Evolutionary conservation across 805 yeast genomes (phyloP), one percentile per base, ranked within the genome.

Genomic region (Cyberlindnera subsufficiens): DNA sequence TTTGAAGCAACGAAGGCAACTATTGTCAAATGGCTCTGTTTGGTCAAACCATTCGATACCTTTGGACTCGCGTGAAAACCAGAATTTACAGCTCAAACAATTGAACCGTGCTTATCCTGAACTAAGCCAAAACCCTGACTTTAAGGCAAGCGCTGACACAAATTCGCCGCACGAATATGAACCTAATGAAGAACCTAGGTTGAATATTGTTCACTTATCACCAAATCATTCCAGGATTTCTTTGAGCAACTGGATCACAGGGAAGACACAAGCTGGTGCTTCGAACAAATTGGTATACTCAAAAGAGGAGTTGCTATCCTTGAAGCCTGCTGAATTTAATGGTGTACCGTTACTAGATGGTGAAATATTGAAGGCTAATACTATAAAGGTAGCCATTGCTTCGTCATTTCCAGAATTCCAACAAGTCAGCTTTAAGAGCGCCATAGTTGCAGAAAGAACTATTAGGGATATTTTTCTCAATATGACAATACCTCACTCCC

Each of bases 391-490:
- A 1, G 45, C 44, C 3, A 43, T 52, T 5, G 39, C 37, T 13
- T 32, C 54, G 6, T 50, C 49, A 6, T n/a, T 44, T 3, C 38
- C 8, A 22, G 27, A 32, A 1, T 19, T 53, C 3, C 35, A 42
- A 14, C 42, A 42, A n/a, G 38, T 51, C 20, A 40, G 44, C 16
- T 59, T 60, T 45, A 42, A 45, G 13, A 42, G 56, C 3, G 56
- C 55, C 4, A 52, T 59, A 57, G 49, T 52, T 34, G 63, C 63
- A 11, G 57, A 52, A 6, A 58, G 46, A 39, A 44, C 46, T 3
- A 44, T 63, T 37, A 34, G 36, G 6, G 65, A 63, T 14, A 42
- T 59, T 2, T 37, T 47, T 40, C 41, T 20, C 45, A 38, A 2
- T 35, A n/a, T 30, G 18, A 40, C 11, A 22, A 22, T 22, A 22